These are phyloP conservation scores for Paraphysoderma sedebokerense DNA, from an alignment of 371 early-diverging fungal species.

Conservation along the genomic window DNA sequence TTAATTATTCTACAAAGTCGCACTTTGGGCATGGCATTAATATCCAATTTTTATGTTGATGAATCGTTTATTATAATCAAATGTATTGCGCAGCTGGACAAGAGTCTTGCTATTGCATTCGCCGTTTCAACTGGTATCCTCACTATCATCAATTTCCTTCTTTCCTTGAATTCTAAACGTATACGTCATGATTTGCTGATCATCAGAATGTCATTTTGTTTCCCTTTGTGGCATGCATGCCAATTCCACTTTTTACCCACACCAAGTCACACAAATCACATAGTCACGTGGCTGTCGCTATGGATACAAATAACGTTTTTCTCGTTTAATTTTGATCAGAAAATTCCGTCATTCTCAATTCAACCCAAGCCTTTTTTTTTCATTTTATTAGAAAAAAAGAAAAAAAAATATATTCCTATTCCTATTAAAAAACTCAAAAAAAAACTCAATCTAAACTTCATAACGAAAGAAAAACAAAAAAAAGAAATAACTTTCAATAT, in stretches of 20 bases:
- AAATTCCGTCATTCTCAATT: background rate
- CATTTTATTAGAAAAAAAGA: conserved; percentile 1
- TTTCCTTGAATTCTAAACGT: too few species aligned
- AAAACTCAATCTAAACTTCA: background rate
- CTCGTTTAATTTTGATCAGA: too few species aligned
- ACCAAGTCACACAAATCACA: background rate
- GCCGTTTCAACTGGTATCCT: too few species aligned
- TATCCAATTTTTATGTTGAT: too few species aligned
- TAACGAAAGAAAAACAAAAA: conserved; percentile 1
- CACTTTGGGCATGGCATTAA: too few species aligned
- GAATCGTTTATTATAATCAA: too few species aligned
- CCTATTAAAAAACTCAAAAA: background rate
- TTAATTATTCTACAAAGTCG: too few species aligned
- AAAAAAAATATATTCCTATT: background rate
- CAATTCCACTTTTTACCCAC: background rate
- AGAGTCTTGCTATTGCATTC: too few species aligned
- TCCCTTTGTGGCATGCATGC: conserved; percentile 6
- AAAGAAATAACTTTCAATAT: background rate
- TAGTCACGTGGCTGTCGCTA: background rate
- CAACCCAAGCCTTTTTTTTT: background rate
- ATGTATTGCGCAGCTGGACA: too few species aligned
- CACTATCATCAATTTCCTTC: too few species aligned
- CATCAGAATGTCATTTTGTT: too few species aligned
- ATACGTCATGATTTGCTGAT: too few species aligned
- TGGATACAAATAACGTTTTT: background rate